Evolutionary conservation across 1,139 yeast species (phyloP).

Genomic region (Candida tropicalis): DNA sequence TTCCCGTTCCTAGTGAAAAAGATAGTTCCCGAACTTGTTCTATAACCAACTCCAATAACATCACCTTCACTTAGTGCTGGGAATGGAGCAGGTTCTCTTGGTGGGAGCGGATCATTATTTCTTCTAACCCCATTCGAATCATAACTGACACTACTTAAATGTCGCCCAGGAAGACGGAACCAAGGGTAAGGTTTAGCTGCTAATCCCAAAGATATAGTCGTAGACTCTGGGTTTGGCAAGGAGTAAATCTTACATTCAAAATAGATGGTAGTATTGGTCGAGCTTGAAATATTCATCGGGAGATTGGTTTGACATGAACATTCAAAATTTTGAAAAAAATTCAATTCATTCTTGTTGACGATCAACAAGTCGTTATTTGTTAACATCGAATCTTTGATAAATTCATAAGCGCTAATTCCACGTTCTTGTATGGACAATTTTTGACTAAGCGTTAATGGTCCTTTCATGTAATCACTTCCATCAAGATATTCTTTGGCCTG

Average conservation of each 20-base stretch:
- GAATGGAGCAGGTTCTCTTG: constrained; percentile 41
- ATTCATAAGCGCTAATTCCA: constrained; percentile 93
- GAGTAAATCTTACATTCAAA: constrained; percentile 73
- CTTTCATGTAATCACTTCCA: constrained; percentile 56
- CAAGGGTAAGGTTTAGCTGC: constrained; percentile 58
- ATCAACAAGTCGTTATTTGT: constrained; percentile 64
- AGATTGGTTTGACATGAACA: constrained; percentile 82
- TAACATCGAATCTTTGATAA: constrained; percentile 67
- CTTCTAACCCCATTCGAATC: constrained; percentile 58
- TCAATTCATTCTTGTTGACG: constrained; percentile 73
- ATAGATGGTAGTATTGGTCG: constrained; percentile 54
- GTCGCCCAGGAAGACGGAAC: constrained; percentile 48
- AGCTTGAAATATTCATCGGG: constrained; percentile 84
- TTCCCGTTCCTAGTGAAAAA: constrained; percentile 74
- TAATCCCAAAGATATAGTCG: constrained; percentile 48
- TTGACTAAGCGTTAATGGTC: constrained; percentile 49
- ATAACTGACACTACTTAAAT: constrained; percentile 49
- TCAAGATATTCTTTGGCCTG: constrained; percentile 63
- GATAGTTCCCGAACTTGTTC: constrained; percentile 61
- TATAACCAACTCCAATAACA: constrained; percentile 67
- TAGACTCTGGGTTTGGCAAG: constrained; percentile 57
- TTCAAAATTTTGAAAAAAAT: constrained; percentile 69
- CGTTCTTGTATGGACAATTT: constrained; percentile 78
- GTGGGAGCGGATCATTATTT: constrained; percentile 51
- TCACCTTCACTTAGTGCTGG: constrained; percentile 59